Evolutionary conservation across 495 filamentous ascomycete species (phyloP).

Genomic region (Amphirosellinia nigrospora): DNA sequence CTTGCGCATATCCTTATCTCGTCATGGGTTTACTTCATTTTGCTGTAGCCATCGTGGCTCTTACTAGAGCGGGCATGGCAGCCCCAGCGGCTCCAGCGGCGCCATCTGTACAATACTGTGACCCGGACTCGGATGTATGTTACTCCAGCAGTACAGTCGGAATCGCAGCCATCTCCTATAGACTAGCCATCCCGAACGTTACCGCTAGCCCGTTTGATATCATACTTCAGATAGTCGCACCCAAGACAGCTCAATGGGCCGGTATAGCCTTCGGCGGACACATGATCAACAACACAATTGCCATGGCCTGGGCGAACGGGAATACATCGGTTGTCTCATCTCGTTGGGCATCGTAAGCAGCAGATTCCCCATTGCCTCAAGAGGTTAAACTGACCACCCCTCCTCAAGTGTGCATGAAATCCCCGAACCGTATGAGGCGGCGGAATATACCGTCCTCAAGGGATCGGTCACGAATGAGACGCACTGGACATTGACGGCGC

Average conservation of each 20-base stretch:
- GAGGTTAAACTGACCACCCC: background rate
- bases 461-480: slow-evolving; percentile 42
- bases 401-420: slow-evolving; percentile 34
- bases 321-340: slow-evolving; percentile 36
- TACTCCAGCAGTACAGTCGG: slow-evolving; percentile 45
- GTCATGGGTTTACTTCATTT: slow-evolving; percentile 43
- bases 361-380: background rate
- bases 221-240: slow-evolving; percentile 46
- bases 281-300: slow-evolving; percentile 51
- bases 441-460: slow-evolving; percentile 42
- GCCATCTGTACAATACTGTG: slow-evolving; percentile 41
- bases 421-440: slow-evolving; percentile 34
- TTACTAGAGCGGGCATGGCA: slow-evolving; percentile 27
- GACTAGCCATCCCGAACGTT: slow-evolving; percentile 47
- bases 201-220: slow-evolving; percentile 44
- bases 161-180: slow-evolving; percentile 39
- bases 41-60: slow-evolving; percentile 32
- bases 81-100: slow-evolving; percentile 34
- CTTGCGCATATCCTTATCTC: slow-evolving; percentile 9
- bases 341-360: slow-evolving; percentile 33
- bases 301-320: slow-evolving; percentile 45
- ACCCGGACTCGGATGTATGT: slow-evolving; percentile 41
- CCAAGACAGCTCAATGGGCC: slow-evolving; percentile 47
- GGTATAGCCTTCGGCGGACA: slow-evolving; percentile 47
- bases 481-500: slow-evolving; percentile 46